Evolutionary conservation across 768 basidiomycete genomes (phyloP).

Genomic region (Auriscalpium microsporum): DNA sequence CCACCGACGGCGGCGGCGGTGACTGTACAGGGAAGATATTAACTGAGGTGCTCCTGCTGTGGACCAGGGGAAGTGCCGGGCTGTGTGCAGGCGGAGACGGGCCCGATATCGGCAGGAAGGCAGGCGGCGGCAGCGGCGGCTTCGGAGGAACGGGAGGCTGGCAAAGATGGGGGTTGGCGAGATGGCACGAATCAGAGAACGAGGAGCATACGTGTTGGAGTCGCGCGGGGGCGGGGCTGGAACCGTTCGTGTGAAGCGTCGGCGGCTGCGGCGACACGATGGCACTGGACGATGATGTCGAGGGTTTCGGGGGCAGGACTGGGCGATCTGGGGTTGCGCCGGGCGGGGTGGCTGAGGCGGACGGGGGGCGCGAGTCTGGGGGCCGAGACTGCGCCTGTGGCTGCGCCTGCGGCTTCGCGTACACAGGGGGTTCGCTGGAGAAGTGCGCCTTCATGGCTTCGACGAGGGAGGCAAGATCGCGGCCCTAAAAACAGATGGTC

Average conservation of each 20-base stretch:
- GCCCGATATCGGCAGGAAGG: slow-evolving; percentile 19
- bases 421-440: slow-evolving; percentile 81
- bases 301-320: not conserved
- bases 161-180: slow-evolving; percentile 1
- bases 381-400: slow-evolving; percentile 14
- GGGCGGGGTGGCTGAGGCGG: slow-evolving; percentile 11
- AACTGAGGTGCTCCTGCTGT: slow-evolving; percentile 15
- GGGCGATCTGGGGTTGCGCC: slow-evolving; percentile 7
- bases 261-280: not conserved
- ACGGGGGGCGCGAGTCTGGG: slow-evolving; percentile 11
- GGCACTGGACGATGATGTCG: not conserved
- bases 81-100: slow-evolving; percentile 13
- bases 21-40: slow-evolving; percentile 3
- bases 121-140: slow-evolving; percentile 32
- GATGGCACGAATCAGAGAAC: slow-evolving; percentile 12
- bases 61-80: slow-evolving; percentile 11
- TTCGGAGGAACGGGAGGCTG: slow-evolving; percentile 16
- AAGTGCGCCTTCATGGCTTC: slow-evolving; percentile 77
- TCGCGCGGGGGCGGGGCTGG: slow-evolving; percentile 9
- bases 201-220: slow-evolving; percentile 3
- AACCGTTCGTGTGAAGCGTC: slow-evolving; percentile 5
- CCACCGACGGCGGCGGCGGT: slow-evolving; percentile 1
- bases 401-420: slow-evolving; percentile 60
- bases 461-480: slow-evolving; percentile 64
- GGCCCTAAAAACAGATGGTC: slow-evolving; percentile 43